These are phyloP conservation scores for Nicotiana attenuata DNA, from an alignment of 257 asterid genomes.

Conservation along the genomic window DNA sequence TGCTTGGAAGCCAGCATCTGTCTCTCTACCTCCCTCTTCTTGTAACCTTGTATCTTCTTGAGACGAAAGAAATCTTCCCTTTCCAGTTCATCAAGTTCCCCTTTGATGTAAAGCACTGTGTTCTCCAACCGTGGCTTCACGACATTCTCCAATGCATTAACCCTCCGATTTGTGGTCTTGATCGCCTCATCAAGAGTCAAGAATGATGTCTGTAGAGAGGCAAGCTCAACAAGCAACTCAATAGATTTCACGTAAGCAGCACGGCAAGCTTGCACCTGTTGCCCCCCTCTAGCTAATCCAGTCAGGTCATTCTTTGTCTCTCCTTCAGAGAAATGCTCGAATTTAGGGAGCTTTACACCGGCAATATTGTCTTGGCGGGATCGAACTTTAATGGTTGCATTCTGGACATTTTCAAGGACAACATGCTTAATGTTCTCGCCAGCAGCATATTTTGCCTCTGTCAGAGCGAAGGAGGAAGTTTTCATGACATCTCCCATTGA, in stretches of 20 bases:
- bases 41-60: conserved; percentile 50
- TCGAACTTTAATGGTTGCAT: conserved; percentile 37
- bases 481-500: conserved; percentile 47
- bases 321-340: conserved; percentile 36
- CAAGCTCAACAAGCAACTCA: conserved; percentile 47
- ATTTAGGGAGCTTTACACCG: conserved; percentile 48
- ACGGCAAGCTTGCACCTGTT: conserved; percentile 47
- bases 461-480: conserved; percentile 33
- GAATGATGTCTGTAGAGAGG: conserved; percentile 45
- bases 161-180: conserved; percentile 51
- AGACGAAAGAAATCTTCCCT: conserved; percentile 49
- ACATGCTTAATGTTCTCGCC: conserved; percentile 47
- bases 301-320: conserved; percentile 48
- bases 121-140: conserved; percentile 49
- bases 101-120: conserved; percentile 41
- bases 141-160: conserved; percentile 44
- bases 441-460: conserved; percentile 42
- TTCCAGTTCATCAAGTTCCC: conserved; percentile 44
- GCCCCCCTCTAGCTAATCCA: conserved; percentile 49
- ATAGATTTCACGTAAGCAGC: conserved; percentile 43
- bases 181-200: conserved; percentile 52
- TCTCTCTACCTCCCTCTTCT: conserved; percentile 36
- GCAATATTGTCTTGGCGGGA: conserved; percentile 42
- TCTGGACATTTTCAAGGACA: conserved; percentile 44
- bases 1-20: conserved; percentile 31